phyloP scores from a whole-genome alignment of 805 yeast genomes.

The Scheffersomyces amazonensis region DNA sequence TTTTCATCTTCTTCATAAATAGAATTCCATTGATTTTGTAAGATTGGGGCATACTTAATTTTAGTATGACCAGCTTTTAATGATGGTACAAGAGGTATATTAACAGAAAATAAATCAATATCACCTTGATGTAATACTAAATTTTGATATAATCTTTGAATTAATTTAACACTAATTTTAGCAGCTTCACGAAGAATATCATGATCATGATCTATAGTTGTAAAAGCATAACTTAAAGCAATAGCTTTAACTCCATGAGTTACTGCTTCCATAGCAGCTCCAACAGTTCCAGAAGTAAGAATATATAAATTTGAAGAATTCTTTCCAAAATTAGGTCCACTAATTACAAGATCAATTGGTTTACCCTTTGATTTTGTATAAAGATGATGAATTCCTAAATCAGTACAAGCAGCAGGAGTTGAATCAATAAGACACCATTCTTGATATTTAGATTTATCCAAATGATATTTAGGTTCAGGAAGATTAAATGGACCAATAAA shows the following conservation, averaged over 20 bases:
- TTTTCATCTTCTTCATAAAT: constrained; percentile 41
- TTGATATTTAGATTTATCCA: constrained; percentile 36
- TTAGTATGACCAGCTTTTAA: constrained; percentile 56
- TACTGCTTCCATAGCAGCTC: constrained; percentile 94
- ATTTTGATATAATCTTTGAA: constrained; percentile 53
- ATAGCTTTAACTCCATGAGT: constrained; percentile 67
- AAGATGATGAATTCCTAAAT: constrained; percentile 80
- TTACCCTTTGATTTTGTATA: constrained; percentile 40
- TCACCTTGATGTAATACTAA: constrained; percentile 46
- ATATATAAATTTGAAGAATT: constrained; percentile 87
- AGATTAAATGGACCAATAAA: constrained; percentile 66
- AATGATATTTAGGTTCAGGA: constrained; percentile 40
- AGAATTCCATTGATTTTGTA: constrained; percentile 77
- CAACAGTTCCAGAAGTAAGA: constrained; percentile 91
- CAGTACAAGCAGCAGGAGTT: constrained; percentile 95
- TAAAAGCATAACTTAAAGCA: constrained; percentile 86
- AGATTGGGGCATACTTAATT: constrained; percentile 71
- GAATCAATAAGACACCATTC: constrained; percentile 91
- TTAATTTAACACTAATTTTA: constrained; percentile 58
- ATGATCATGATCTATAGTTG: constrained; percentile 46
- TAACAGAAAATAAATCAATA: constrained; percentile 77
- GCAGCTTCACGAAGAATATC: constrained; percentile 62
- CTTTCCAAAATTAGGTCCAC: constrained; percentile 96
- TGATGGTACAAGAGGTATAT: constrained; percentile 68
- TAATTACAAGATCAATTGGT: constrained; percentile 79